phyloP scores from a whole-genome alignment of 768 basidiomycete genomes.

The Amanita brunnescens region DNA sequence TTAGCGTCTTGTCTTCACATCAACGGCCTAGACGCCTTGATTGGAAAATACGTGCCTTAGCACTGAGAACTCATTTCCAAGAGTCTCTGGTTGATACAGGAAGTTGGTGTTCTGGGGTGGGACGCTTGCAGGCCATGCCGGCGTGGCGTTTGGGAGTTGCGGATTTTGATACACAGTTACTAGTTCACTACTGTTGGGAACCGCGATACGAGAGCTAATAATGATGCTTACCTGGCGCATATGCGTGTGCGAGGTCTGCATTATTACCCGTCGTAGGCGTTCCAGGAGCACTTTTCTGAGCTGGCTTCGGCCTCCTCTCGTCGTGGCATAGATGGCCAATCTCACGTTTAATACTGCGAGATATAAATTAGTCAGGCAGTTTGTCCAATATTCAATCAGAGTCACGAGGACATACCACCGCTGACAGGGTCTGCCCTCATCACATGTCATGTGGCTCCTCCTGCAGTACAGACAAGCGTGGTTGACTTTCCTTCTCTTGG shows the following conservation, averaged over 20 bases:
- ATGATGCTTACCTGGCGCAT: constrained; percentile 36
- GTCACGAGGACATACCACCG: constrained; percentile 63
- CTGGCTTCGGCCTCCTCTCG: constrained; percentile 53
- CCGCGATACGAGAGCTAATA: background rate
- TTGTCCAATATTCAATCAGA: constrained; percentile 8
- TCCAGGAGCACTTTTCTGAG: constrained; percentile 33
- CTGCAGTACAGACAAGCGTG: constrained; percentile 93
- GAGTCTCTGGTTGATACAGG: constrained; percentile 61
- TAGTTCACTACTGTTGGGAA: constrained; percentile 10
- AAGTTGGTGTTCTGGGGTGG: constrained; percentile 33
- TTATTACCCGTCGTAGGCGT: constrained; percentile 13
- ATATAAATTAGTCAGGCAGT: constrained; percentile 6
- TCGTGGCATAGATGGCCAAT: constrained; percentile 94
- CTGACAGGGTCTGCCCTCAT: constrained; percentile 84
- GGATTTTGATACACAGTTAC: constrained; percentile 30
- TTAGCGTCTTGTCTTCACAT: constrained; percentile 2
- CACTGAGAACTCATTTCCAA: constrained; percentile 78
- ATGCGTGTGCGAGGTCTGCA: constrained; percentile 29
- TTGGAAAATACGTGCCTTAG: constrained; percentile 46
- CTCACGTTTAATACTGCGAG: constrained; percentile 82
- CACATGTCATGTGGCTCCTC: constrained; percentile 89
- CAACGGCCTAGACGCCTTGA: background rate
- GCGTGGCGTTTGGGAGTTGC: constrained; percentile 23
- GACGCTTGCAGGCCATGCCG: constrained; percentile 48
- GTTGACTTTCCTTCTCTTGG: constrained; percentile 79